These are phyloP conservation scores for Fusarium sp. DNA, from an alignment of 2,329 filamentous ascomycete species.

Conservation along the genomic window DNA sequence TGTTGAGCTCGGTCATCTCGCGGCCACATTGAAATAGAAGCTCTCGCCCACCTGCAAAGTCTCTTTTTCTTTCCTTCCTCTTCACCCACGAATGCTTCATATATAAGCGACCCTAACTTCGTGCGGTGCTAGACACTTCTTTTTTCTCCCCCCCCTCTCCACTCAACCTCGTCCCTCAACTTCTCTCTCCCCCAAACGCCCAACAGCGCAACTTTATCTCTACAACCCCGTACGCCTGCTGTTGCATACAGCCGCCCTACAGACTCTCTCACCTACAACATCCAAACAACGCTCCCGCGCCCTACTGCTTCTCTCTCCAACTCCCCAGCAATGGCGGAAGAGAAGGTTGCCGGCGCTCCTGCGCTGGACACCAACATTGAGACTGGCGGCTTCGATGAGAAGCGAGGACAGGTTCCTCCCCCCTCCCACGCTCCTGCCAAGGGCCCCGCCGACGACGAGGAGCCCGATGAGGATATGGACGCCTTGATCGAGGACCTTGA, in stretches of 20 bases:
- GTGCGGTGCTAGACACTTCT: constrained; percentile 61
- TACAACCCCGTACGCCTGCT: constrained; percentile 20
- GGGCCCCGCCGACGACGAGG: constrained; percentile 70
- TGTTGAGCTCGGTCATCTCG: constrained; percentile 38
- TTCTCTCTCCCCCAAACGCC: constrained; percentile 30
- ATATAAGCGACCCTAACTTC: constrained; percentile 60
- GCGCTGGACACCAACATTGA: constrained; percentile 74
- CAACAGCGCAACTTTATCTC: constrained; percentile 35
- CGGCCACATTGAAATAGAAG: constrained; percentile 55
- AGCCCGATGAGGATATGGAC: constrained; percentile 86
- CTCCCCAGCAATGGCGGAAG: constrained; percentile 64
- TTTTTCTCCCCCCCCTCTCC: constrained; percentile 40
- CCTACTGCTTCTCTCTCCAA: constrained; percentile 22
- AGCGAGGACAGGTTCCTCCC: constrained; percentile 57
- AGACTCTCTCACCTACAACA: constrained; percentile 27
- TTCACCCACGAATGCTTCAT: constrained; percentile 65
- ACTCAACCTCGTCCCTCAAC: constrained; percentile 44
- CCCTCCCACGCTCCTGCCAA: constrained; percentile 50
- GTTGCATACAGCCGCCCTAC: constrained; percentile 41
- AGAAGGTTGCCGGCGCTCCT: constrained; percentile 63
- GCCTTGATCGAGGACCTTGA: constrained; percentile 89
- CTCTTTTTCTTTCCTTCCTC: constrained; percentile 52
- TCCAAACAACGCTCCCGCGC: constrained; percentile 24
- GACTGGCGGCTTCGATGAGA: constrained; percentile 75
- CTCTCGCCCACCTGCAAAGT: constrained; percentile 49